Base-by-base conservation (phyloP, 1,284 basidiomycete genomes). In the Retiboletus flavoniger region DNA sequence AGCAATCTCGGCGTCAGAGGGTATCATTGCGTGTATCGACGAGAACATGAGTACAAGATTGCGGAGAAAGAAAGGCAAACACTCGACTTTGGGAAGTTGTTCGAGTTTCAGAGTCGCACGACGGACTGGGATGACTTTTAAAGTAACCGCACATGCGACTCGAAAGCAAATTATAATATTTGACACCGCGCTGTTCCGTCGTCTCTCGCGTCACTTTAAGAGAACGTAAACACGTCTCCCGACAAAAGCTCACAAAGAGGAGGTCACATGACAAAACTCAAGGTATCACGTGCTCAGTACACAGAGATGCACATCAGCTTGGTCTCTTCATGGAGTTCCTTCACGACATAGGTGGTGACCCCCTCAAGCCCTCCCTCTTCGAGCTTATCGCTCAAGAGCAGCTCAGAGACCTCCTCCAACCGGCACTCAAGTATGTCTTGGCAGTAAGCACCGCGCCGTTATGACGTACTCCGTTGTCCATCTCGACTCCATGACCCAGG, bases 311-410 rank as follows among this genome's bases (percentile, higher is more conserved):
- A 26, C n/a, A 19, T 17, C 3, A 5, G 24, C 24, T 24, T 24
- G 7, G 24, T 28, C 51, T 32, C 32, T 32, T 17, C 32, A 93
- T 93, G 91, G 87, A 93, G 67, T 93, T 92, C 77, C 87, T 87
- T 71, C 86, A 85, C 59, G 84, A 87, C 63, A 75, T 84, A 4
- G 86, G 87, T 31, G 78, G 79, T 7, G 86, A 91, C 65, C 81
- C 86, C 13, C 73, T 87, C 47, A 87, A 91, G 55, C 97, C 97
- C 0, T 95, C 94, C 10, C 78, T 99, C 43, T 99, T 98, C 66
- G 97, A 99, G 73, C 84, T 99, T 4, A 80, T 97, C 26, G 95
- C 95, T 1, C 94, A 98, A 71, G 95, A 98, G 60, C 96, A 99
- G 71, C 83, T 99, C 21, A 78, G 89, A 56, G 92, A 95, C 62